Evolutionary conservation across 139 green algal species (phyloP).

Genomic region (Marvania coccoides): DNA sequence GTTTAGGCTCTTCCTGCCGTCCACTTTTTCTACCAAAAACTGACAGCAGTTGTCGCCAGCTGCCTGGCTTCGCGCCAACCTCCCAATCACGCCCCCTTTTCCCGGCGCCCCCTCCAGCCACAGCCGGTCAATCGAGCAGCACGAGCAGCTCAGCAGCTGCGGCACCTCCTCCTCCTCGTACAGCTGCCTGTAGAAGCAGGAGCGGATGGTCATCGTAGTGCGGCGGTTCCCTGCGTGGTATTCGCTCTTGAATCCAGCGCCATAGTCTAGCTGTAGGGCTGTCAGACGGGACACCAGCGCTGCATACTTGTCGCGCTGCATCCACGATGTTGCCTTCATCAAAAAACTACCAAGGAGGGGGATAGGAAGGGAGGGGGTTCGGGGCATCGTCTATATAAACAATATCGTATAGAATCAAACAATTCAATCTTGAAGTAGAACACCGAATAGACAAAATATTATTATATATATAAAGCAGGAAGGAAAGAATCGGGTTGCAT

Average conservation of each 20-base stretch:
- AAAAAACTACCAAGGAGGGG: background rate
- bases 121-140: conserved; percentile 29
- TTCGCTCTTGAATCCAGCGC: conserved; percentile 12
- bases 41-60: background rate
- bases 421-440: too few species aligned
- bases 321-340: background rate
- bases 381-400: background rate
- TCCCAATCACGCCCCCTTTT: background rate
- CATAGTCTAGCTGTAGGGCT: conserved; percentile 30
- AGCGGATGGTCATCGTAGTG: conserved; percentile 17
- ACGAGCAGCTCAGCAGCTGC: conserved; percentile 24
- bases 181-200: conserved; percentile 28
- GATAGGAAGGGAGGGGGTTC: background rate
- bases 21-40: conserved; percentile 2
- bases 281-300: conserved; percentile 9
- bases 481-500: too few species aligned
- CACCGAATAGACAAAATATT: too few species aligned
- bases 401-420: background rate
- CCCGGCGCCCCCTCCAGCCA: background rate
- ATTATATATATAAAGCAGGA: too few species aligned
- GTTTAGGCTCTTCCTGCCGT: too few species aligned
- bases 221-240: background rate
- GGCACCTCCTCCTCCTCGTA: conserved; percentile 15
- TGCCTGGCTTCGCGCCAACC: background rate
- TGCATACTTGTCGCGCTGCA: conserved; percentile 17